These are phyloP conservation scores for Hypoxylon lienhwacheense DNA, from an alignment of 495 filamentous ascomycete genomes.

Conservation along the genomic window DNA sequence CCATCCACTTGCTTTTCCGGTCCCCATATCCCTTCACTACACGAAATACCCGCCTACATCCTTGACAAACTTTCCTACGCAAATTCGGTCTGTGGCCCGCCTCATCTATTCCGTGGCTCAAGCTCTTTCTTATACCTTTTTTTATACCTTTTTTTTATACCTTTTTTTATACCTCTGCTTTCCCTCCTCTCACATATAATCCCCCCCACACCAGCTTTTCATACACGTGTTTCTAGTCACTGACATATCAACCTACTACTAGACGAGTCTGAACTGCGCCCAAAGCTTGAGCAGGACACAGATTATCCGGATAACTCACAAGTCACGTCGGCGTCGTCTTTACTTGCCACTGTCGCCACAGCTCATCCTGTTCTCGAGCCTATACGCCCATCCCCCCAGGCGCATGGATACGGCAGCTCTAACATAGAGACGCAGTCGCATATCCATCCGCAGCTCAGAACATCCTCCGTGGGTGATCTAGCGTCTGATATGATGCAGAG, in stretches of 20 bases:
- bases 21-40: constrained; percentile 31
- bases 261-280: constrained; percentile 29
- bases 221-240: constrained; percentile 2
- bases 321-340: constrained; percentile 15
- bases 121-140: constrained; percentile 19
- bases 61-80: constrained; percentile 31
- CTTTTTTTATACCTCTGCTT: constrained; percentile 15
- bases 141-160: constrained; percentile 9
- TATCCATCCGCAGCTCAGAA: constrained; percentile 34
- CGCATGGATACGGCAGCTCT: constrained; percentile 30
- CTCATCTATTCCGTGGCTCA: constrained; percentile 24
- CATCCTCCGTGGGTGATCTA: constrained; percentile 18
- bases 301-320: constrained; percentile 13
- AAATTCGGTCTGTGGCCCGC: constrained; percentile 33
- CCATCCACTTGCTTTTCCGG: constrained; percentile 35
- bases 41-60: constrained; percentile 36
- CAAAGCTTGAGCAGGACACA: constrained; percentile 21
- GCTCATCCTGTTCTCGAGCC: constrained; percentile 20
- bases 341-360: constrained; percentile 5
- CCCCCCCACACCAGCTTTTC: background rate
- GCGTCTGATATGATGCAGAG: constrained; percentile 42
- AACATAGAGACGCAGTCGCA: constrained; percentile 30
- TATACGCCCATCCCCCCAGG: constrained; percentile 24
- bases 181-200: constrained; percentile 17
- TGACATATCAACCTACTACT: constrained; percentile 10